Evolutionary conservation across 345 rosid genomes (phyloP).

Genomic region (Eutrema yunnanense): DNA sequence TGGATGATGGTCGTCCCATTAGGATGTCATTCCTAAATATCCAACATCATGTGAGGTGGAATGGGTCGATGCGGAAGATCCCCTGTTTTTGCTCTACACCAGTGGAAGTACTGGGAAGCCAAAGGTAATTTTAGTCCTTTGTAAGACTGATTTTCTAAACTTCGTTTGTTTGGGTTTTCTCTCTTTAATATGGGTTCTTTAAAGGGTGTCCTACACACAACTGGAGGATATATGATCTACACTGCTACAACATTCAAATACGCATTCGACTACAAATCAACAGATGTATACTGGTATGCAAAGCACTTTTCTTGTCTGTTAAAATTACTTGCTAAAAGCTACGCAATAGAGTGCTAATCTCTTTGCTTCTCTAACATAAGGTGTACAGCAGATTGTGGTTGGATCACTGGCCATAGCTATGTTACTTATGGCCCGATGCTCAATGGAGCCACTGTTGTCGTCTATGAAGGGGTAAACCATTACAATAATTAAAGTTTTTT

Average conservation of each 20-base stretch:
- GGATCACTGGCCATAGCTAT: conserved; percentile 99
- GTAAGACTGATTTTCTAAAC: background rate
- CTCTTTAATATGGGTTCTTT: conserved; percentile 22
- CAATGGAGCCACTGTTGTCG: conserved; percentile 75
- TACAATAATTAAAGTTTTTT: background rate
- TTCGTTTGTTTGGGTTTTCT: background rate
- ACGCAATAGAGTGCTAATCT: conserved; percentile 4
- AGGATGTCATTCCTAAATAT: conserved; percentile 81
- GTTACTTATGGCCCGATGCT: conserved; percentile 98
- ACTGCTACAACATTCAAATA: conserved; percentile 95
- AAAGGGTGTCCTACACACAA: conserved; percentile 96
- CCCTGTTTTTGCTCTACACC: conserved; percentile 87
- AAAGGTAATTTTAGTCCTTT: conserved; percentile 46
- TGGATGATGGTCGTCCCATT: conserved; percentile 20
- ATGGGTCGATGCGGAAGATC: conserved; percentile 99
- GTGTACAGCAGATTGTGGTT: conserved; percentile 99
- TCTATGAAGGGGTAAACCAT: conserved; percentile 85
- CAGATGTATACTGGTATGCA: conserved; percentile 86
- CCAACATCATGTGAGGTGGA: conserved; percentile 80
- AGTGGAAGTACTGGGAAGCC: conserved; percentile 99
- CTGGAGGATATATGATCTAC: conserved; percentile 98
- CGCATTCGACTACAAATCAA: conserved; percentile 91
- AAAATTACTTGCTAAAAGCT: background rate
- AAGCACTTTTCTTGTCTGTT: background rate
- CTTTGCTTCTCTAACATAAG: conserved; percentile 35